These are phyloP conservation scores for Mycena capillaripes DNA, from an alignment of 768 basidiomycete species.

Conservation along the genomic window DNA sequence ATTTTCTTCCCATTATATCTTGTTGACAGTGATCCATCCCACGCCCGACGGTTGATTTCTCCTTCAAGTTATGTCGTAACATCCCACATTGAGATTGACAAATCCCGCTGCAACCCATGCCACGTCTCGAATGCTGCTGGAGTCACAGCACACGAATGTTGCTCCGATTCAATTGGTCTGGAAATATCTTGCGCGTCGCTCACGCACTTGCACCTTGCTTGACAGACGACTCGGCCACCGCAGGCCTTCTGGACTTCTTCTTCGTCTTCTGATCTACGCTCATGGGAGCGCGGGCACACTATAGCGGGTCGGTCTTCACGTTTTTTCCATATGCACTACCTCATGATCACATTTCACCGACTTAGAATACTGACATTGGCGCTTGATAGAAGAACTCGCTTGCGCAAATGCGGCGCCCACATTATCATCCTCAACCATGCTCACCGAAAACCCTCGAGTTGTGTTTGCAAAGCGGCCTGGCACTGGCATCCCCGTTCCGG, in stretches of 20 bases:
- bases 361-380: background rate
- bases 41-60: constrained; percentile 11
- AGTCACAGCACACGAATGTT: background rate
- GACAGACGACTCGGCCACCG: no score
- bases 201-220: background rate
- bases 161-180: background rate
- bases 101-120: background rate
- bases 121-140: background rate
- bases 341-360: constrained; percentile 4
- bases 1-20: background rate
- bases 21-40: background rate
- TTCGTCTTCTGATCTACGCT: constrained; percentile 12
- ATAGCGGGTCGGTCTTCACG: background rate
- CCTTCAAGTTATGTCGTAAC: background rate
- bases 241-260: constrained; percentile 11
- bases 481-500: constrained; percentile 34
- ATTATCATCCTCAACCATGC: constrained; percentile 14
- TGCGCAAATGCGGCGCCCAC: background rate
- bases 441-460: constrained; percentile 36
- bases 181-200: background rate
- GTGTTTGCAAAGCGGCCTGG: constrained; percentile 33
- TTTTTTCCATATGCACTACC: background rate
- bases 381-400: background rate
- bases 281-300: background rate
- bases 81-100: background rate